Evolutionary conservation across 345 rosid species (phyloP), one percentile per base, ranked within the genome.

Genomic region (Triadica sebifera): DNA sequence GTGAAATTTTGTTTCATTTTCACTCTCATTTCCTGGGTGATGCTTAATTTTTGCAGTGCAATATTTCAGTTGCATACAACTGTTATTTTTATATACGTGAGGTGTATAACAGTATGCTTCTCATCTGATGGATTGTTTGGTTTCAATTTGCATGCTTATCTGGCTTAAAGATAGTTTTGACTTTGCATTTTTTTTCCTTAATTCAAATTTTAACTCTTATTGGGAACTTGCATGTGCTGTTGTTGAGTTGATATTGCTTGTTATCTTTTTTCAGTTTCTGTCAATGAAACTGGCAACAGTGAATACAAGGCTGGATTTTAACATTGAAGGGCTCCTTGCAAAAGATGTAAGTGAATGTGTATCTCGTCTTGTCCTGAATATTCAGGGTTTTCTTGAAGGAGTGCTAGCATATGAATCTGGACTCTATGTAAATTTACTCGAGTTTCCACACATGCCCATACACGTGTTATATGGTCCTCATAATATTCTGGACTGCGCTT

Each of bases 281-380:
- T 95, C 98, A 50, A 95, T 95, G 99, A 93, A 93, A 89, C 97
- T 95, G 8, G 93, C 98, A 9, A 93, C 98, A 2, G 99, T 95
- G 75, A 91, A 89, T 77, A 94, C 98, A 46, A 86, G 92, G 73
- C 82, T 90, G 78, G 97, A 95, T 82, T 85, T 88, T 65, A 90
- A 86, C 84, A 80, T 91, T 34, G 97, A 93, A 87, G 92, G 93
- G 76, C 87, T 95, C 57, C 91, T 91, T 6, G 84, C 92, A 53
- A 93, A 95, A 86, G 97, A 95, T 81, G 99, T 93, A 85, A 89
- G 96, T 79, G 62, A 75, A 20, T 68, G 16, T 37, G 34, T 41
- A 16, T 5, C 3, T 24, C 19, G 8, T 34, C 15, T 22, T 11
- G 19, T 41, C 11, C 6, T 19, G 20, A 20, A 34, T 60, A 46